A percentile compares a stretch with the other conserved stretches of the same genome.
Evolutionary conservation across 1,139 yeast genomes (phyloP).

Genomic region (Neolecta irregularis): DNA sequence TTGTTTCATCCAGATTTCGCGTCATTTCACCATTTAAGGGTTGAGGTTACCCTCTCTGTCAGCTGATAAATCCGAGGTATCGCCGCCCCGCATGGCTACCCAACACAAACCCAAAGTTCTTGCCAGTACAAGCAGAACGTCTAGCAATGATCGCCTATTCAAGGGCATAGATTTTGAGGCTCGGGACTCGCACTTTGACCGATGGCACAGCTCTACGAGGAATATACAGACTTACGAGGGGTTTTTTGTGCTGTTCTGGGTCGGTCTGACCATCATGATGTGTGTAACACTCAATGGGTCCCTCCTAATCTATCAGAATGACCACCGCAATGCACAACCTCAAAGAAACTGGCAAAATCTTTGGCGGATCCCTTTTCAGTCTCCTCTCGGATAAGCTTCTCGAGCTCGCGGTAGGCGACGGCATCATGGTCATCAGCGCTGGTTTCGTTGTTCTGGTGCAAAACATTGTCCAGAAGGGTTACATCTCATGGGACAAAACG

Average conservation of each 20-base stretch:
- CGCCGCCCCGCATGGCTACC: too few species aligned
- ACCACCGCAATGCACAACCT: slow-evolving; percentile 9
- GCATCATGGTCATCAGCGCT: slow-evolving; percentile 6
- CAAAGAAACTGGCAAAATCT: slow-evolving; percentile 9
- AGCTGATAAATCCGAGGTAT: too few species aligned
- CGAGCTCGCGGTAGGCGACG: slow-evolving; percentile 10
- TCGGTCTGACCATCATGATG: not conserved
- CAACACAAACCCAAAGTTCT: too few species aligned
- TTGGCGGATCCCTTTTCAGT: slow-evolving; percentile 7
- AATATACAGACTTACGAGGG: too few species aligned
- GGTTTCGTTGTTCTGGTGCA: slow-evolving; percentile 1
- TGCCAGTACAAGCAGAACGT: too few species aligned
- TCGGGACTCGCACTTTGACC: too few species aligned
- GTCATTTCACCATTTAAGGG: too few species aligned
- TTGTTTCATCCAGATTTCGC: too few species aligned
- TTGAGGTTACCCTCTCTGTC: too few species aligned
- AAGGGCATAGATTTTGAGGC: too few species aligned
- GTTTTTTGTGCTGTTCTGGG: slow-evolving; percentile 6
- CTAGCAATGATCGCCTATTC: too few species aligned
- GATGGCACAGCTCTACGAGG: too few species aligned
- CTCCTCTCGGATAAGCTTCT: slow-evolving; percentile 6
- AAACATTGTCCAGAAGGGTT: not conserved
- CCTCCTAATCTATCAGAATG: slow-evolving; percentile 7
- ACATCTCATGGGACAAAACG: not conserved
- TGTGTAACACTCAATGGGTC: slow-evolving; percentile 8